A percentile compares a stretch with the other conserved stretches of the same genome.
Conservation (phyloP, 805 yeast species). For the Scheffersomyces amazonensis region DNA sequence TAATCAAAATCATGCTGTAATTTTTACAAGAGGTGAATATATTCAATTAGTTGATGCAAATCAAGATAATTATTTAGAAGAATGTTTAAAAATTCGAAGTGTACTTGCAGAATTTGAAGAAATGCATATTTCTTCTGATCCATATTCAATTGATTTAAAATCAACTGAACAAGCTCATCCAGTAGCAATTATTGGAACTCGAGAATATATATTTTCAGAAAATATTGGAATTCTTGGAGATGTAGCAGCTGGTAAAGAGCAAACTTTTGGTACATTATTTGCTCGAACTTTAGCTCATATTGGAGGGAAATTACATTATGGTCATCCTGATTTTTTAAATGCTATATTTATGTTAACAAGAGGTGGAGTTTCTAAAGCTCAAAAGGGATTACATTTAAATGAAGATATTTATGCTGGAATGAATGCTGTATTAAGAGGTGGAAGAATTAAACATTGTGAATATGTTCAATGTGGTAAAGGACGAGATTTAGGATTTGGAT, state of each 20-base stretch:
- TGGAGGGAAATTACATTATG: conserved; percentile 85
- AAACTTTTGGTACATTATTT: conserved; percentile 81
- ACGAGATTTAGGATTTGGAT: conserved; percentile 84
- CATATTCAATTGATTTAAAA: conserved; percentile 18
- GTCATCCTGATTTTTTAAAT: conserved; percentile 84
- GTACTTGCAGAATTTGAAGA: conserved; percentile 83
- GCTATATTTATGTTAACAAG: conserved; percentile 76
- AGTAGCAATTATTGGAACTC: conserved; percentile 83
- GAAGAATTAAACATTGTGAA: conserved; percentile 84
- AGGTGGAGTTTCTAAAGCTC: conserved; percentile 88
- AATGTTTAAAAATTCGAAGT: conserved; percentile 79
- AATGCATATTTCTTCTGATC: conserved; percentile 44
- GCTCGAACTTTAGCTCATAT: conserved; percentile 81
- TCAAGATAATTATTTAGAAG: conserved; percentile 83
- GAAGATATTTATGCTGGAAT: conserved; percentile 90
- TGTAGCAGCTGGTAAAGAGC: conserved; percentile 90
- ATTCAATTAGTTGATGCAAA: conserved; percentile 83
- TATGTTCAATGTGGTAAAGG: conserved; percentile 91
- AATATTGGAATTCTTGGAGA: conserved; percentile 84
- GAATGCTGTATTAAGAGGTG: conserved; percentile 81
- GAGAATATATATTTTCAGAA: conserved; percentile 85
- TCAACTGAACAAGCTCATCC: conserved; percentile 34
- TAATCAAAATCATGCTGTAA: conserved; percentile 78
- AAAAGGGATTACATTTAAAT: conserved; percentile 79
- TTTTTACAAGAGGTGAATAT: conserved; percentile 82